These are phyloP conservation scores for Trifolium subterraneum DNA, from an alignment of 306 rosid genomes.

Conservation along the genomic window DNA sequence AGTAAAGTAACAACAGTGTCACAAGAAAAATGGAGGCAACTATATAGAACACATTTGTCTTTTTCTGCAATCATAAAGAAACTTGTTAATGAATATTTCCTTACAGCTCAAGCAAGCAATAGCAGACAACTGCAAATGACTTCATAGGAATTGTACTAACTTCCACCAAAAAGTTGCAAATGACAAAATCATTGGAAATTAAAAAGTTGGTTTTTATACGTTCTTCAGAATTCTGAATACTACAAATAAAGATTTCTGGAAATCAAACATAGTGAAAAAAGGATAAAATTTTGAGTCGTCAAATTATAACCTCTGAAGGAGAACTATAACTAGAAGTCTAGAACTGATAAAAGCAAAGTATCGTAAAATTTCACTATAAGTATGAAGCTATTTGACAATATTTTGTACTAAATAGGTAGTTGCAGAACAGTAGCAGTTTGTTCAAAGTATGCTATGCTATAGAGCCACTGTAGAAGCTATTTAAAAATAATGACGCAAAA, in stretches of 20 bases:
- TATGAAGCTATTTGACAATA: too few species aligned
- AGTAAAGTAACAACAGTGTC: conserved; percentile 61
- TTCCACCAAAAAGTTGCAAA: too few species aligned
- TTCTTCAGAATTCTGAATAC: conserved; percentile 12
- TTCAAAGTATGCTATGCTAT: background rate
- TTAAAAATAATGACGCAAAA: background rate
- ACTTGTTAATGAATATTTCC: conserved; percentile 17
- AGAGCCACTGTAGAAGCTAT: background rate
- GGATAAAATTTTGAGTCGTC: background rate
- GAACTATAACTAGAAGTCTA: conserved; percentile 8
- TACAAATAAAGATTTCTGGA: conserved; percentile 38
- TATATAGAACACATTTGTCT: conserved; percentile 57
- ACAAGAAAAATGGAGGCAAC: conserved; percentile 57
- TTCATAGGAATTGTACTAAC: background rate
- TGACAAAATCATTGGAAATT: too few species aligned
- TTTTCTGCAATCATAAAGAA: conserved; percentile 56
- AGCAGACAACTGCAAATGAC: background rate
- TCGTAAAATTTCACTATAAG: too few species aligned
- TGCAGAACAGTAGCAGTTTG: background rate
- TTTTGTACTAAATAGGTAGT: background rate
- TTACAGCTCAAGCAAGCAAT: conserved; percentile 7
- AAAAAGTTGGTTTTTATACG: background rate
- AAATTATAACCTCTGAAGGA: too few species aligned
- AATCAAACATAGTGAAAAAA: background rate
- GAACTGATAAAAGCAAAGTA: conserved; percentile 8